phyloP scores from a whole-genome alignment of 2,329 filamentous ascomycete species.

The Apiospora koreana region DNA sequence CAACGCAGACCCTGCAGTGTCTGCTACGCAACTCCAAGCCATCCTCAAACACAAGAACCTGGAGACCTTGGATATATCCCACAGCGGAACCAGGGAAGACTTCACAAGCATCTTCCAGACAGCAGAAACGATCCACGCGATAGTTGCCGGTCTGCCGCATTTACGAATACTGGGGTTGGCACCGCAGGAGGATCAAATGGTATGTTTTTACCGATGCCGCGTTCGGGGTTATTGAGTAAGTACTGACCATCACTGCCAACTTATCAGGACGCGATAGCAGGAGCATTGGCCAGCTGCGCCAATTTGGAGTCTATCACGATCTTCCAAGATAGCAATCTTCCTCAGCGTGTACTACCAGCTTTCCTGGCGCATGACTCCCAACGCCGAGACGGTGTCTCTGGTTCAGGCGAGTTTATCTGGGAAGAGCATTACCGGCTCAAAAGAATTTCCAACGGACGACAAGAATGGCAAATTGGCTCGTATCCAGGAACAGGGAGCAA shows the following conservation, averaged over 20 bases:
- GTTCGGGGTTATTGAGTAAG: too few relatives aligned
- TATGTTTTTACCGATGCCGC: neutral
- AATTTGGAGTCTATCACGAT: neutral
- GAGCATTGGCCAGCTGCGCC: neutral
- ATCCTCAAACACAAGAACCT: neutral
- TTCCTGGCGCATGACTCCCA: neutral
- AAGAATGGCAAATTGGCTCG: neutral
- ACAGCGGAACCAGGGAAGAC: neutral
- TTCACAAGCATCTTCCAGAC: neutral
- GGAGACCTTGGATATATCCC: neutral
- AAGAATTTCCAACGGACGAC: neutral
- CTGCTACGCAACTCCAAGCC: neutral
- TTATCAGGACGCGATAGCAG: neutral
- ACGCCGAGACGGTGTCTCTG: neutral
- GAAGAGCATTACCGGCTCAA: neutral
- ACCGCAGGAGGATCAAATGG: neutral
- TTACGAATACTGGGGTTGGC: neutral
- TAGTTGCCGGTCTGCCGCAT: neutral
- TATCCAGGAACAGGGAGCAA: neutral
- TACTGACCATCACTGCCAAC: neutral
- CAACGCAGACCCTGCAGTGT: neutral
- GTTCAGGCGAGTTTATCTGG: neutral
- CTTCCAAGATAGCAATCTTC: neutral
- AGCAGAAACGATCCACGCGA: neutral
- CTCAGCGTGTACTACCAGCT: neutral